Percentiles rank a stretch among this genome's conserved stretches.
These are phyloP conservation scores for Coprinopsis sp. DNA, from an alignment of 768 basidiomycete species.

Conservation along the genomic window DNA sequence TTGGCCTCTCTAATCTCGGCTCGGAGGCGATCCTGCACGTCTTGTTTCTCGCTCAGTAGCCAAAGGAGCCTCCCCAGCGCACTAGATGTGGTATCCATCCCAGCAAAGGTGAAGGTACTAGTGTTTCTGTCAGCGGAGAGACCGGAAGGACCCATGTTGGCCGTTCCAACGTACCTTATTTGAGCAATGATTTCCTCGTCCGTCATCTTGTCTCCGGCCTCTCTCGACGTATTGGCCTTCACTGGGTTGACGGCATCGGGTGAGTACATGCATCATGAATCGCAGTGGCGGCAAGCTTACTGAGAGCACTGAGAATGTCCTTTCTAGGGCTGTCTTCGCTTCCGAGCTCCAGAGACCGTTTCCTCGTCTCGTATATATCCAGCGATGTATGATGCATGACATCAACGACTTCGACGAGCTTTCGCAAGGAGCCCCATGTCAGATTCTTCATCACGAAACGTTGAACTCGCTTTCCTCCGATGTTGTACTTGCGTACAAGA, in stretches of 20 bases:
- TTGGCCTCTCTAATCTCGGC: conserved; percentile 20
- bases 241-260: conserved; percentile 18
- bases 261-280: neutral
- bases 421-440: conserved; percentile 22
- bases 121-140: neutral
- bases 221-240: conserved; percentile 30
- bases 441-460: conserved; percentile 5
- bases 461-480: neutral
- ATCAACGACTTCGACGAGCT: conserved; percentile 30
- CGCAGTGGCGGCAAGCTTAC: conserved; percentile 1
- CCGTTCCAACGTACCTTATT: conserved; percentile 21
- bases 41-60: conserved; percentile 15
- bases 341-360: neutral
- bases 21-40: conserved; percentile 19
- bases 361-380: conserved; percentile 14
- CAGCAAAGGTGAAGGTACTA: conserved; percentile 22
- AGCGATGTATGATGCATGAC: conserved; percentile 32
- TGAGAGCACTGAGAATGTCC: conserved; percentile 11
- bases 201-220: conserved; percentile 27
- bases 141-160: no score
- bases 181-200: conserved; percentile 34
- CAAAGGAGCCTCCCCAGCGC: conserved; percentile 17
- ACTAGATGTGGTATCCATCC: conserved; percentile 21
- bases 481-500: neutral
- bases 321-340: conserved; percentile 8